Evolutionary conservation across 768 basidiomycete species (phyloP).

Genomic region (Solioccasus polychromus): DNA sequence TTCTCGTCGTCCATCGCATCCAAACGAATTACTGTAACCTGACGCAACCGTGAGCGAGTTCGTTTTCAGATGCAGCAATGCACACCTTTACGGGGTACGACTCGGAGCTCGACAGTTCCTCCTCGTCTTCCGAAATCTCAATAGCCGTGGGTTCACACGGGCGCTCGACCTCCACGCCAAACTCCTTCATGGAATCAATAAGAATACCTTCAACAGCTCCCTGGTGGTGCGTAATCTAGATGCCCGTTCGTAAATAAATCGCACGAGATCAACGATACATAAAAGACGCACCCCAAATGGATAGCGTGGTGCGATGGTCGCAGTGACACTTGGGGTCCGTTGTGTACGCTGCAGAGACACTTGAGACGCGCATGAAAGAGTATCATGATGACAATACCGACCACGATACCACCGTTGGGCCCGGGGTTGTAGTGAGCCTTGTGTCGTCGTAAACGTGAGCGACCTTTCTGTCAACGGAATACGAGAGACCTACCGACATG

Average conservation of each 20-base stretch:
- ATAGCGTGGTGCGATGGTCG: constrained; percentile 57
- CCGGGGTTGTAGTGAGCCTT: constrained; percentile 75
- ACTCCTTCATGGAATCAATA: constrained; percentile 32
- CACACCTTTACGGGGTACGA: constrained; percentile 25
- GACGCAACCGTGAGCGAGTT: not conserved
- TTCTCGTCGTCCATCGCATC: constrained; percentile 24
- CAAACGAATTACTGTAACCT: constrained; percentile 16
- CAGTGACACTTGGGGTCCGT: constrained; percentile 55
- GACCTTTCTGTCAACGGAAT: not conserved
- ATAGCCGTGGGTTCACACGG: constrained; percentile 29
- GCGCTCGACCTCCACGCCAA: constrained; percentile 34
- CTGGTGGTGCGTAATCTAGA: constrained; percentile 33
- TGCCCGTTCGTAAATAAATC: not conserved
- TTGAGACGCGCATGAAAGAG: not conserved
- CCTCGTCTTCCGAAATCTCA: constrained; percentile 32
- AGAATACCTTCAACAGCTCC: constrained; percentile 37
- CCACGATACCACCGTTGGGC: constrained; percentile 57
- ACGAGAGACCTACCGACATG: constrained; percentile 49
- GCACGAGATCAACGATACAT: not conserved
- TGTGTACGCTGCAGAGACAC: constrained; percentile 49
- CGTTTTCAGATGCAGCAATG: too few relatives aligned
- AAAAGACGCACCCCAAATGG: constrained; percentile 58
- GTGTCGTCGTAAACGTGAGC: not conserved
- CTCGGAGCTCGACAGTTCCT: constrained; percentile 29
- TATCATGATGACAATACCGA: constrained; percentile 13